Conservation (phyloP, 306 rosid species). For the Pterocarpus macrocarpus region DNA sequence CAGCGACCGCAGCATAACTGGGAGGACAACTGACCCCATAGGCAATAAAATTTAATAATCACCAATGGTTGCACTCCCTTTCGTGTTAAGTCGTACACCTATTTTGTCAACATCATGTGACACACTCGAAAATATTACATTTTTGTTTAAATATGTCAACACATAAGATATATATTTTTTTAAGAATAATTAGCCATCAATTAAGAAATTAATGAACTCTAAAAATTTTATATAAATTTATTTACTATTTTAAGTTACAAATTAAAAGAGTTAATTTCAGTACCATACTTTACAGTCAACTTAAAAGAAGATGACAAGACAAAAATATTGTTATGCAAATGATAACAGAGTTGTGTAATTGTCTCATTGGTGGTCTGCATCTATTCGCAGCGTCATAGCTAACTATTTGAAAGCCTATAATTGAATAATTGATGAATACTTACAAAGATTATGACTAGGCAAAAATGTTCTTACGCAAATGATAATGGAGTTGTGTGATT, state of each 20-base stretch:
- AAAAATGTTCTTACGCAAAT: neutral
- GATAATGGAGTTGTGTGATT: neutral
- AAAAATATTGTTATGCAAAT: neutral
- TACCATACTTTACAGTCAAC: slow-evolving; percentile 7
- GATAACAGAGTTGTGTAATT: neutral
- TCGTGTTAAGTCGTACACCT: slow-evolving; percentile 7
- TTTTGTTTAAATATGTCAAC: neutral
- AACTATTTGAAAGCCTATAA: neutral
- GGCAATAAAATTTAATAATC: slow-evolving; percentile 35
- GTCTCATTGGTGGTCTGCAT: neutral
- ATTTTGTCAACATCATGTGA: slow-evolving; percentile 22
- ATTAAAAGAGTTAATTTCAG: neutral
- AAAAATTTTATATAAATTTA: neutral
- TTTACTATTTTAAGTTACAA: neutral
- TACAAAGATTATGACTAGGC: neutral
- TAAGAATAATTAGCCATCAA: neutral
- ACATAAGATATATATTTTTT: neutral
- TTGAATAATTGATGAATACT: neutral
- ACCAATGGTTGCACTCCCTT: slow-evolving; percentile 42
- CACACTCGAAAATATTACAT: neutral
- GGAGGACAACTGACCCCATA: slow-evolving; percentile 17
- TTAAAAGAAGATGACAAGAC: slow-evolving; percentile 2
- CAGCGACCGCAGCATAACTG: slow-evolving; percentile 30
- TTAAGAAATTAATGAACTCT: neutral
- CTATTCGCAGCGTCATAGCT: neutral